Percentiles rank a stretch among this genome's conserved stretches.
phyloP scores from a whole-genome alignment of 139 green algal species.

The Picochlorum sp. region DNA sequence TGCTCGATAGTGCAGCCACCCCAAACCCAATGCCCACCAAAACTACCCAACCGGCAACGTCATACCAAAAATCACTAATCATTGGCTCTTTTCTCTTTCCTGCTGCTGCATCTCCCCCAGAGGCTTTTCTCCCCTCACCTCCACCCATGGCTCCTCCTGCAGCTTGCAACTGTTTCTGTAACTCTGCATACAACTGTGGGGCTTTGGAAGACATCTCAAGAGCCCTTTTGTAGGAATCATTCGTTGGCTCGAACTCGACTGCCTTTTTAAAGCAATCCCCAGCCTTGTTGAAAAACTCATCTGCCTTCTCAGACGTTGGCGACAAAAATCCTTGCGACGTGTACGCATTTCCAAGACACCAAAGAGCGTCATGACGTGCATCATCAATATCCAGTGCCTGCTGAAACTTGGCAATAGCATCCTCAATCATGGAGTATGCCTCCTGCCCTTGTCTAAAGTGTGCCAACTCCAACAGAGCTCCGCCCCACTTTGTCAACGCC shows the following conservation, averaged over 20 bases:
- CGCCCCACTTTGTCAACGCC: slow-evolving; percentile 88
- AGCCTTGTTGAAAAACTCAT: slow-evolving; percentile 74
- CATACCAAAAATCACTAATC: slow-evolving; percentile 67
- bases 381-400: slow-evolving; percentile 67
- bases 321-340: slow-evolving; percentile 54
- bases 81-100: slow-evolving; percentile 14
- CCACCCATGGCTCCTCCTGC: slow-evolving; percentile 3
- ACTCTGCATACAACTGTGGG: slow-evolving; percentile 78
- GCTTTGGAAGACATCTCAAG: slow-evolving; percentile 91
- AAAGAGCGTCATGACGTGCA: slow-evolving; percentile 74
- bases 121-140: slow-evolving; percentile 15
- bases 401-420: slow-evolving; percentile 79
- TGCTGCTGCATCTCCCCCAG: slow-evolving; percentile 1
- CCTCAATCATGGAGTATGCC: slow-evolving; percentile 76
- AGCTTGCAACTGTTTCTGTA: slow-evolving; percentile 69
- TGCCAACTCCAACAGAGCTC: slow-evolving; percentile 91
- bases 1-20: slow-evolving; percentile 10
- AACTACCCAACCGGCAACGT: slow-evolving; percentile 72
- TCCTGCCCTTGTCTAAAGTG: slow-evolving; percentile 86
- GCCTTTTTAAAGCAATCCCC: slow-evolving; percentile 71
- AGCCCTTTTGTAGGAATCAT: slow-evolving; percentile 88
- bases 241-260: slow-evolving; percentile 66
- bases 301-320: slow-evolving; percentile 20
- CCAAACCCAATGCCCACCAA: slow-evolving; percentile 40
- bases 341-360: slow-evolving; percentile 95